phyloP scores from a whole-genome alignment of 257 asterid genomes.

The Scutellaria baicalensis region DNA sequence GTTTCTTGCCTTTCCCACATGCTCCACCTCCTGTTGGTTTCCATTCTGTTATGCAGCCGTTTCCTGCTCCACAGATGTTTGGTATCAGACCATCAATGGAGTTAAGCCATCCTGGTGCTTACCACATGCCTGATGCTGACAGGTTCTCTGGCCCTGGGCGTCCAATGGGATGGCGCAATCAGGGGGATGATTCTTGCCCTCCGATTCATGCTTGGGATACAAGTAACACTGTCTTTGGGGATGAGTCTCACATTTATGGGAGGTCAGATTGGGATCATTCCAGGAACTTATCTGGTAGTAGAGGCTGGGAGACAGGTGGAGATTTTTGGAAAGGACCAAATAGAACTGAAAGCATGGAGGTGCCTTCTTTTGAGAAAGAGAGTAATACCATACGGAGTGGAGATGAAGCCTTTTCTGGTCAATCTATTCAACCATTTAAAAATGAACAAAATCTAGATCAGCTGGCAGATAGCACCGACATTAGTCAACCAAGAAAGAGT shows the following conservation, averaged over 20 bases:
- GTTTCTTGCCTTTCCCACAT: constrained; percentile 90
- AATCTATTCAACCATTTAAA: constrained; percentile 35
- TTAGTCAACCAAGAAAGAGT: constrained; percentile 29
- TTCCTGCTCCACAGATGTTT: constrained; percentile 67
- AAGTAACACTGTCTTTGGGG: constrained; percentile 57
- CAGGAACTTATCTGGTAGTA: constrained; percentile 33
- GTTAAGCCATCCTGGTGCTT: constrained; percentile 67
- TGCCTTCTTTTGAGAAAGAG: constrained; percentile 56
- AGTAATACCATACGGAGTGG: constrained; percentile 33
- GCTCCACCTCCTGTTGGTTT: constrained; percentile 73
- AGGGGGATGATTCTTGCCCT: constrained; percentile 53
- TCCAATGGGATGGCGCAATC: constrained; percentile 82
- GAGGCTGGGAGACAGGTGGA: constrained; percentile 55
- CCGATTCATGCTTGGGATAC: constrained; percentile 77
- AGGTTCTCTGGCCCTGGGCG: constrained; percentile 74
- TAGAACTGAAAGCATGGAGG: constrained; percentile 48
- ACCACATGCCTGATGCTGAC: constrained; percentile 69
- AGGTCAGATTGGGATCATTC: constrained; percentile 85
- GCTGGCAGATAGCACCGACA: constrained; percentile 39
- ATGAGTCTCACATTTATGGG: constrained; percentile 71
- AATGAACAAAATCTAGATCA: constrained; percentile 42
- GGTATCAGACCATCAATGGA: constrained; percentile 89
- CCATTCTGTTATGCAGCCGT: constrained; percentile 80
- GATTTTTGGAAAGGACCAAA: constrained; percentile 71
- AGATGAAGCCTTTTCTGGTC: constrained; percentile 42